Conservation (phyloP, 2,329 filamentous ascomycete genomes). For the Lasiodiplodia sp. region DNA sequence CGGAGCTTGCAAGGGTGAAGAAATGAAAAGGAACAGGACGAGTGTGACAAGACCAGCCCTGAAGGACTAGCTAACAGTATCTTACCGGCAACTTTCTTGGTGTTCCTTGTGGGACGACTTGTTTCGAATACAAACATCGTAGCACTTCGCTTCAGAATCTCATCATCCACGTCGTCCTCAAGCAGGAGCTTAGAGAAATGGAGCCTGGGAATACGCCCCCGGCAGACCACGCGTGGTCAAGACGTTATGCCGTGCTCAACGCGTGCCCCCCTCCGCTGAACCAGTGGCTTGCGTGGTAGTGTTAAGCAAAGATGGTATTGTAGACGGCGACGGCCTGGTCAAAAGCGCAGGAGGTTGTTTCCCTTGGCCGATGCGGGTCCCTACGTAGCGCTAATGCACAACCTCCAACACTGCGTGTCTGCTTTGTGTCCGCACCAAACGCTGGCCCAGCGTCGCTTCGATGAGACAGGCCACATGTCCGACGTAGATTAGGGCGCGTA, state of each 20-base stretch:
- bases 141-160: background rate
- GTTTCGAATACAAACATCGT: background rate
- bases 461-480: constrained; percentile 7
- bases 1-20: background rate
- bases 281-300: background rate
- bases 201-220: background rate
- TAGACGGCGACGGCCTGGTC: background rate
- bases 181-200: background rate
- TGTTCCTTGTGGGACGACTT: background rate
- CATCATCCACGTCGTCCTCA: background rate
- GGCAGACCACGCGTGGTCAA: background rate
- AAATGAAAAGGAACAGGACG: background rate
- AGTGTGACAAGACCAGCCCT: background rate
- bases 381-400: constrained; percentile 15
- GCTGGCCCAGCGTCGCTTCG: background rate
- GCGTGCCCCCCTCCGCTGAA: background rate
- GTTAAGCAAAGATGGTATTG: too few relatives aligned
- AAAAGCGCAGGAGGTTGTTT: background rate
- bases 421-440: constrained; percentile 12
- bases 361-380: background rate
- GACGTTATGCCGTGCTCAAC: background rate
- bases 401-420: constrained; percentile 15
- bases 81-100: background rate
- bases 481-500: constrained; percentile 3
- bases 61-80: background rate